Conservation (phyloP, 768 basidiomycete species). For the Dioszegia hungarica region DNA sequence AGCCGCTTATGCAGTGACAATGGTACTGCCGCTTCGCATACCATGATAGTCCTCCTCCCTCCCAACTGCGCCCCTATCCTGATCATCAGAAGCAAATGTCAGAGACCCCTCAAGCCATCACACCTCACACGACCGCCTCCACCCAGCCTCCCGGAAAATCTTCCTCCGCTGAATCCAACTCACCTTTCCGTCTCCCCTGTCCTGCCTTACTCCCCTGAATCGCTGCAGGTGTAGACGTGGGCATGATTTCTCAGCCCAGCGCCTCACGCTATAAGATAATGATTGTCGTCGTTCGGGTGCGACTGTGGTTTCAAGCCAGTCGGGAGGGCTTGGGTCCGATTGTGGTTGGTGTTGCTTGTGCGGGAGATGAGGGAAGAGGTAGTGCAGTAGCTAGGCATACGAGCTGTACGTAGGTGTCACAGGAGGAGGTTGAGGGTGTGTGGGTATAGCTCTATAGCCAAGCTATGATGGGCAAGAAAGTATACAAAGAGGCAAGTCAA, state of each 20-base stretch:
- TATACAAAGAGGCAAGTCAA: neutral
- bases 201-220: neutral
- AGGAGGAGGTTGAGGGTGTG: neutral
- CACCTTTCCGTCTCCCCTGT: slow-evolving; percentile 7
- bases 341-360: neutral
- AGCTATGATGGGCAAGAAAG: neutral
- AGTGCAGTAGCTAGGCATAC: neutral
- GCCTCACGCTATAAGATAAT: slow-evolving; percentile 5
- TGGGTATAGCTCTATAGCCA: neutral
- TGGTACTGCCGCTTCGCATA: too few relatives aligned
- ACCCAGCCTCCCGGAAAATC: neutral
- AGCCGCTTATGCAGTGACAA: too few relatives aligned
- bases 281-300: neutral
- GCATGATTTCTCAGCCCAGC: neutral
- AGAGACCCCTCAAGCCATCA: neutral
- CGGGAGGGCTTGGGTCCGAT: neutral
- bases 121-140: slow-evolving; percentile 1
- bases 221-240: neutral
- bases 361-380: neutral
- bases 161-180: neutral
- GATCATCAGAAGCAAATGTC: too few relatives aligned
- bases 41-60: too few relatives aligned
- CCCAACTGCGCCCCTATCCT: too few relatives aligned
- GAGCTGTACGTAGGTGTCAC: too few relatives aligned
- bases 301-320: neutral